Evolutionary conservation across 2,329 filamentous ascomycete species (phyloP), one percentile per base, ranked within the genome.

Genomic region (Exophiala oligosperma): DNA sequence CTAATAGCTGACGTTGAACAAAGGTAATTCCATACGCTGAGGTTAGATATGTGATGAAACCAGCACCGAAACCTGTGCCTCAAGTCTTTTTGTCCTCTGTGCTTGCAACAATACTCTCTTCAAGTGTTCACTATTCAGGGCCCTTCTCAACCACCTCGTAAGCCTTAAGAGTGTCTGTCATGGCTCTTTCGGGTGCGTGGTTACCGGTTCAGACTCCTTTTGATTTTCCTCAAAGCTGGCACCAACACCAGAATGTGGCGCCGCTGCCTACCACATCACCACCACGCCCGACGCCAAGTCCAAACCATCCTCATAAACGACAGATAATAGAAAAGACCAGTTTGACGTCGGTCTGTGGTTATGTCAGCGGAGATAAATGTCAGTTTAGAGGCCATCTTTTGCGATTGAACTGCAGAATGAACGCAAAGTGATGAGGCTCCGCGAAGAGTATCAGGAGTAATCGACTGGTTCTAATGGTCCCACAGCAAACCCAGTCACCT

Each of bases 291-390:
- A 11, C 4, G 48, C n/a, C 8, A 56, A 35, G 29, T 40, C 8
- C 8, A 56, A 35, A 41, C 26, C 37, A 23, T 43, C 14, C 23
- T 23, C 29, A 50, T 8, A 37, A 40, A 28, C 29, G 48, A 7
- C 48, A 35, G 24, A 23, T 50, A 12, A 24, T 23, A 23, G 12
- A 21, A 5, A 12, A 38, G 37, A 38, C 14, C 48, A 50, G 48
- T 38, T 38, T 50, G 29, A 50, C 29, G 12, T 50, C 48, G 11
- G 48, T 50, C 7, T 50, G 48, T 14, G 48, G 48, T 7, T 50
- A 50, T 24, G 24, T 50, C 14, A 50, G 21, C 21, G 48, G 29
- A n/a, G 38, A 50, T 26, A 38, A 35, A 23, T 50, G 48, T 50
- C 14, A n/a, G 48, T 50, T 12, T 17, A 17, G 17, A 17, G 17